Base-by-base conservation (phyloP, 805 yeast species). In the Huiozyma sinensis region DNA sequence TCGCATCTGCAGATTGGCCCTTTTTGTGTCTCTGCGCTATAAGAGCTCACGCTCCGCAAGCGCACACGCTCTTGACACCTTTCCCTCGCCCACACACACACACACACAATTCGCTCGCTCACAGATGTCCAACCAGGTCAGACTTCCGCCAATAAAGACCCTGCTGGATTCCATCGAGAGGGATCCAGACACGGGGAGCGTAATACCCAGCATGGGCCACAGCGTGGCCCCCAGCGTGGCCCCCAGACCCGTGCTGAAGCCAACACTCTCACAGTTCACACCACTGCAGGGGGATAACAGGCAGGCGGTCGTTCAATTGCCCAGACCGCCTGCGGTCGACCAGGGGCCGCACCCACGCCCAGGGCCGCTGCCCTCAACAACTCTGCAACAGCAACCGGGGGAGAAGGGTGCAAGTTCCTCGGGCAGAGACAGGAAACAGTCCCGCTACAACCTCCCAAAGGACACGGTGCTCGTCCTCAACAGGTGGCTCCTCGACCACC, bases 361-460 rank as follows among this genome's bases (percentile, higher is more conserved):
- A 6, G 8, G 28, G 4, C 28, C n/a, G 5, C 3, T 17, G 28
- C 28, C 38, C 10, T 24, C 24, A 9, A 2, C 12, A 4, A 2
- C 2, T 3, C n/a, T 3, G 9, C 38, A 8, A 4, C 28, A 9
- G 5, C 24, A 36, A 24, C 9, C 5, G 2, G 12, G 11, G 38
- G n/a, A 36, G n/a, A 24, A 8, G 5, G 2, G 11, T 3, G 12
- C 5, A 5, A 4, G 12, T 5, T 12, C 11, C 5, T n/a, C 34
- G 29, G 8, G 8, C 44, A 42, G 30, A 17, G 39, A 42, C 9
- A 44, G 41, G 35, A 48, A 35, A 39, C 40, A 39, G 9, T 46
- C 47, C 33, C 70, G 95, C 50, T 81, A 84, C 38, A 85, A 85
- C 59, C 66, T 85, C 47, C 95, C 95, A 24, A 77, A 83, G 53